Base-by-base conservation (phyloP, 2,329 filamentous ascomycete genomes). In the Tolypocladium tundrense region DNA sequence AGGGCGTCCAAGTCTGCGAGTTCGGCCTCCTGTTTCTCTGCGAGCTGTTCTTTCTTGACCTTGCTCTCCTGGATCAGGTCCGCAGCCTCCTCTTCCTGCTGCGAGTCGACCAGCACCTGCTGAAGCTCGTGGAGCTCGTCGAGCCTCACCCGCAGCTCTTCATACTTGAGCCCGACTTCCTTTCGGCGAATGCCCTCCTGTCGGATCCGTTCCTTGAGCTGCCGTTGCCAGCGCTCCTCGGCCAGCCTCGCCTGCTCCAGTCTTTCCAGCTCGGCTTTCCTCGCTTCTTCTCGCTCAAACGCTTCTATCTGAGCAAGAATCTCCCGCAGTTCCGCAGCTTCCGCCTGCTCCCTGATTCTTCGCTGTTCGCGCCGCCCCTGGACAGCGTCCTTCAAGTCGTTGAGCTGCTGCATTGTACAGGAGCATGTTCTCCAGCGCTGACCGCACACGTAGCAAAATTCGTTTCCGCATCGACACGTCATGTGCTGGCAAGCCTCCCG, bases 401-500 rank as follows among this genome's bases (percentile, higher is more conserved):
- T 54, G 1, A 84, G 72, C 60, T 82, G 72, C 14, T 71, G 64
- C 70, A 77, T 75, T 2, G 73, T 78, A 68, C 90, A 94, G 2
- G 72, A 72, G 67, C 90, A 94, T 0, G 85, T 88, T 63, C 85
- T 82, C 91, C 90, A 95, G 57, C 77, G 79, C 31, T 74, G 70
- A 6, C 84, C 85, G 69, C 90, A 95, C 3, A 92, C 82, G 74
- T 93, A 94, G 76, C 91, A 95, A 71, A 95, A 95, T 66, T 94
- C 78, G 10, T 87, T 86, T 42, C 83, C 86, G 69, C 91, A 96
- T 42, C 87, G 83, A 64, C 91, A 96, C 33, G 85, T 91, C 84
- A 95, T 93, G 69, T 93, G 91, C 72, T 93, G 92, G 72, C 88
- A 91, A 50, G 90, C 90, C 70, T 93, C 88, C 64, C 87, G 87